Evolutionary conservation across 768 basidiomycete genomes (phyloP).

Genomic region (Suillus discolor): DNA sequence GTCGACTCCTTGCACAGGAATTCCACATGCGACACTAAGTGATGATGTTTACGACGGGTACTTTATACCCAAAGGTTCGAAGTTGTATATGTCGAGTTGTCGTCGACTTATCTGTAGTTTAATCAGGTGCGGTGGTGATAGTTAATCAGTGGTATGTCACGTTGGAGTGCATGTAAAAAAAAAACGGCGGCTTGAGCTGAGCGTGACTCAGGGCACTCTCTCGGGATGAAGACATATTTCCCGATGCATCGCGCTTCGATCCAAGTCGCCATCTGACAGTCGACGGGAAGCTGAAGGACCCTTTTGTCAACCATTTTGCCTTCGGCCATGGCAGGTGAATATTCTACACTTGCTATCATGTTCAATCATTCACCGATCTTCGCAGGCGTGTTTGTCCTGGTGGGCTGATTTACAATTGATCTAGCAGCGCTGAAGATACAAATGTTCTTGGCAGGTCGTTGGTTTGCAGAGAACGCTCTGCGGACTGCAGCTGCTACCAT

Average conservation of each 20-base stretch:
- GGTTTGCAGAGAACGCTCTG: neutral
- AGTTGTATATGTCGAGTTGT: too few relatives aligned
- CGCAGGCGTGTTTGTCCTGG: constrained; percentile 1
- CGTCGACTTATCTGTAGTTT: neutral
- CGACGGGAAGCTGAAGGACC: neutral
- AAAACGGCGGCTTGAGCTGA: too few relatives aligned
- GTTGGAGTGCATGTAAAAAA: too few relatives aligned
- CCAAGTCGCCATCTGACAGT: neutral
- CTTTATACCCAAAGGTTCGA: too few relatives aligned
- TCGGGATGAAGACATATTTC: neutral
- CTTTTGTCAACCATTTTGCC: neutral
- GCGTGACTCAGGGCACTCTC: neutral
- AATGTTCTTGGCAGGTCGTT: neutral
- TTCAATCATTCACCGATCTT: too few relatives aligned
- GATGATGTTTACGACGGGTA: too few relatives aligned
- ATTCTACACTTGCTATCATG: too few relatives aligned
- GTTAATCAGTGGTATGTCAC: too few relatives aligned
- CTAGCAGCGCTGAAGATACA: too few relatives aligned
- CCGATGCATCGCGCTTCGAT: neutral
- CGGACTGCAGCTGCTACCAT: neutral
- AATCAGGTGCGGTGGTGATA: too few relatives aligned
- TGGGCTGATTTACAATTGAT: neutral
- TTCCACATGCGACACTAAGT: constrained; percentile 22
- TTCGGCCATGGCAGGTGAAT: constrained; percentile 1
- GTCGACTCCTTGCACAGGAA: constrained; percentile 8